Conservation (phyloP, 2,329 filamentous ascomycete species). For the Botrytis elliptica region DNA sequence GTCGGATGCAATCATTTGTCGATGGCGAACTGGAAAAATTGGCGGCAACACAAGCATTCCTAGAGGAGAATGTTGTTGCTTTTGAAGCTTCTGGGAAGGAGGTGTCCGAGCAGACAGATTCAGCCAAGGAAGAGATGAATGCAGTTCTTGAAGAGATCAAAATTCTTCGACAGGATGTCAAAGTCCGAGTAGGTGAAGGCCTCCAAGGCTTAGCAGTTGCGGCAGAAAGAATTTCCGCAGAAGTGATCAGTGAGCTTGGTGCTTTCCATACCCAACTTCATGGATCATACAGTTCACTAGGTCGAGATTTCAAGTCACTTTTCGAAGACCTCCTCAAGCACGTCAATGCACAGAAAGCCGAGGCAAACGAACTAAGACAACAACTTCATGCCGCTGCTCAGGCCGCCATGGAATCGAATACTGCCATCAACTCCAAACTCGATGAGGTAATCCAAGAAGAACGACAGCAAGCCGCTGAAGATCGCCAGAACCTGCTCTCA, state of each 20-base stretch:
- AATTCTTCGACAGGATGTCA: slow-evolving; percentile 82
- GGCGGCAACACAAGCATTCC: slow-evolving; percentile 64
- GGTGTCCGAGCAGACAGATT: slow-evolving; percentile 64
- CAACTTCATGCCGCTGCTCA: slow-evolving; percentile 71
- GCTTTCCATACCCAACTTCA: slow-evolving; percentile 83
- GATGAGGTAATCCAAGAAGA: slow-evolving; percentile 74
- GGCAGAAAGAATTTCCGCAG: slow-evolving; percentile 83
- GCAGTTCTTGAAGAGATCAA: slow-evolving; percentile 90
- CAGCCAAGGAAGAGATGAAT: slow-evolving; percentile 83
- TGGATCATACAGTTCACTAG: slow-evolving; percentile 77
- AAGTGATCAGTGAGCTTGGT: slow-evolving; percentile 81
- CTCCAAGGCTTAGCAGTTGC: slow-evolving; percentile 79
- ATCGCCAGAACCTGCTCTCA: slow-evolving; percentile 69
- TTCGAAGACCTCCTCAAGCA: slow-evolving; percentile 80
- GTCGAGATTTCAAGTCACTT: slow-evolving; percentile 79
- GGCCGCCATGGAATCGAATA: slow-evolving; percentile 66
- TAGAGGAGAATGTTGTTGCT: slow-evolving; percentile 65
- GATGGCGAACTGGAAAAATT: slow-evolving; percentile 71
- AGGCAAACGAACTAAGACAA: slow-evolving; percentile 69
- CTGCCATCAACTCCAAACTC: slow-evolving; percentile 63
- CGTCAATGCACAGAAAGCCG: slow-evolving; percentile 71
- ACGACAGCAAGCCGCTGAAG: slow-evolving; percentile 66
- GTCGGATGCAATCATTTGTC: slow-evolving; percentile 75
- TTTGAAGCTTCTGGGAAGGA: slow-evolving; percentile 68
- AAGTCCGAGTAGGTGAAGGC: slow-evolving; percentile 79